Evolutionary conservation across 768 basidiomycete genomes (phyloP), one percentile per base, ranked within the genome.

Genomic region (Butyriboletus loyo): DNA sequence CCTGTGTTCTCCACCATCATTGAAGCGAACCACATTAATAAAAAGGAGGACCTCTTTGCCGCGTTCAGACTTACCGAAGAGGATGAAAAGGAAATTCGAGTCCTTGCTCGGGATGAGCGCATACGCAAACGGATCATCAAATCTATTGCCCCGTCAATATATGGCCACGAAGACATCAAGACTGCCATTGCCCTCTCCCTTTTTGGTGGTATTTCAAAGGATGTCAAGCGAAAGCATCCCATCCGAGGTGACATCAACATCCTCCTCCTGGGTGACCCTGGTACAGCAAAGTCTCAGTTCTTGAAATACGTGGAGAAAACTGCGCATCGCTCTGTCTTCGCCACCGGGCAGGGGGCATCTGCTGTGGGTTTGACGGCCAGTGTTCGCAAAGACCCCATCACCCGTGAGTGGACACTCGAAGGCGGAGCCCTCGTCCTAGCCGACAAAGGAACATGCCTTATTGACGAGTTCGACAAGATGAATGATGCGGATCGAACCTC

Each of bases 381-480:
- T 57, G 97, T 99, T n/a, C 86, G 97, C 48, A 98, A 97, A 71
- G 97, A 99, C 65, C 94, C 97, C 0, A 82, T 98, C 51, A 98
- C 97, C 11, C 82, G 87, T 19, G 97, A 98, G 72, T 99, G 97
- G 97, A 98, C 97, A 3, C 80, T 99, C 25, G 97, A 99, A 71
- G 97, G 97, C 14, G 97, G 97, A 9, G 97, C 97, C 3, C 78
- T 99, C 10, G 97, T 99, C n/a, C 78, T 99, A 19, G 97, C 97
- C 3, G 97, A 99, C 73, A 97, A 96, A 72, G 97, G 97, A 13
- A 92, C 89, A 25, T 98, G 97, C 66, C 76, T 98, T 34, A 99
- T 99, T 60, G 97, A 99, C 73, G 97, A 98, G 70, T 98, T 99
- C 69, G 97, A 99, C 77, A 99, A 99, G 78, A 99, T 99, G 97